These are phyloP conservation scores for Lobosporangium transversale DNA, from an alignment of 192 early-diverging fungal genomes.

Conservation along the genomic window DNA sequence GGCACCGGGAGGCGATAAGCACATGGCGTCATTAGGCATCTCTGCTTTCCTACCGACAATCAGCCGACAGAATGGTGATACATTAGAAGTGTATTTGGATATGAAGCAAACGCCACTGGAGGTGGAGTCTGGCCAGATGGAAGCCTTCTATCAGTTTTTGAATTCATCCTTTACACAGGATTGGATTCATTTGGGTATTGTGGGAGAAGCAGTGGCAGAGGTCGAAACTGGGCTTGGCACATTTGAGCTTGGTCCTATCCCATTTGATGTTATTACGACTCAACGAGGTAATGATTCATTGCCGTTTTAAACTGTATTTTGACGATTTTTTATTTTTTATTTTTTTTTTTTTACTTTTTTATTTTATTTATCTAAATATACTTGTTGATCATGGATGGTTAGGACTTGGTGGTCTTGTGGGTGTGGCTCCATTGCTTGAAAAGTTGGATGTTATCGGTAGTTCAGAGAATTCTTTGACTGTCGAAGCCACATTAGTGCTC, in stretches of 20 bases:
- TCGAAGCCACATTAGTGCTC: slow-evolving; percentile 25
- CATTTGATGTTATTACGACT: slow-evolving; percentile 29
- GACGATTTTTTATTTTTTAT: neutral
- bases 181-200: slow-evolving; percentile 35
- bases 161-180: slow-evolving; percentile 34
- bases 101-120: slow-evolving; percentile 8
- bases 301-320: neutral
- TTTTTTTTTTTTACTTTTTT: slow-evolving; percentile 3
- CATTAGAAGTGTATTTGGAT: slow-evolving; percentile 25
- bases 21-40: slow-evolving; percentile 28
- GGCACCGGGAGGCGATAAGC: slow-evolving; percentile 1
- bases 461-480: slow-evolving; percentile 30
- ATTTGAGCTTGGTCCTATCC: slow-evolving; percentile 45
- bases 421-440: slow-evolving; percentile 18
- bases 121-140: slow-evolving; percentile 2
- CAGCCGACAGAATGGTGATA: slow-evolving; percentile 28
- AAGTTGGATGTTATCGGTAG: slow-evolving; percentile 44
- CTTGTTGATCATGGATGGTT: too few relatives aligned
- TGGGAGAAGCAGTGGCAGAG: slow-evolving; percentile 29
- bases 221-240: slow-evolving; percentile 43
- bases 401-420: slow-evolving; percentile 39
- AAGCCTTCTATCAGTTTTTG: slow-evolving; percentile 38
- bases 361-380: too few relatives aligned
- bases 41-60: slow-evolving; percentile 25
- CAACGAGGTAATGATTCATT: slow-evolving; percentile 29